Percentiles rank a stretch among this genome's conserved stretches.
These are phyloP conservation scores for Hanseniaspora hatyaiensis DNA, from an alignment of 805 yeast genomes.

Conservation along the genomic window DNA sequence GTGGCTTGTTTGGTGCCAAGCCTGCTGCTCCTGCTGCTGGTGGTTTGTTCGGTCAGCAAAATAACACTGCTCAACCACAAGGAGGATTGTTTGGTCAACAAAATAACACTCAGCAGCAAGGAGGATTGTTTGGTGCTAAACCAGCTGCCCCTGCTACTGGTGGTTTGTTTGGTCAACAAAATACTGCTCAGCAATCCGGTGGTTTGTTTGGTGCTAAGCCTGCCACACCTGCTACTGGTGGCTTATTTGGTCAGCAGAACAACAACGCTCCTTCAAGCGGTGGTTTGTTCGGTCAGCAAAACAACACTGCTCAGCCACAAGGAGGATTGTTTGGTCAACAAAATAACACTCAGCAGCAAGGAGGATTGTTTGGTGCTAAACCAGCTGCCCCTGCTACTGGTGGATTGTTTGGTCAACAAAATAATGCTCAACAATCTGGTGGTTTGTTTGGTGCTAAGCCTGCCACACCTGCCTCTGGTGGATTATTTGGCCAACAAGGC, in stretches of 20 bases:
- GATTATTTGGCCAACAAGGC: slow-evolving; percentile 21
- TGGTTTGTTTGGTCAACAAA: slow-evolving; percentile 36
- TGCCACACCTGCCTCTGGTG: slow-evolving; percentile 21
- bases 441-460: slow-evolving; percentile 35
- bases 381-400: slow-evolving; percentile 25
- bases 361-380: slow-evolving; percentile 26
- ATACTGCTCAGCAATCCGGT: slow-evolving; percentile 24
- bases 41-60: slow-evolving; percentile 24
- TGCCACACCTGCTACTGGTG: slow-evolving; percentile 17
- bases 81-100: slow-evolving; percentile 20
- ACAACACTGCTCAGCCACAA: slow-evolving; percentile 20
- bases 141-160: slow-evolving; percentile 19
- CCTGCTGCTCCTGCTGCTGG: slow-evolving; percentile 23
- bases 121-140: slow-evolving; percentile 32
- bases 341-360: too few relatives aligned
- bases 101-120: slow-evolving; percentile 21
- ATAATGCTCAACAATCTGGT: slow-evolving; percentile 19
- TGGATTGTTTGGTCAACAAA: slow-evolving; percentile 31
- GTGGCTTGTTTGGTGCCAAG: slow-evolving; percentile 25
- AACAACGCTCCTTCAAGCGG: slow-evolving; percentile 15
- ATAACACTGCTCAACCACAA: slow-evolving; percentile 18
- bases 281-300: slow-evolving; percentile 20
- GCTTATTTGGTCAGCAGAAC: slow-evolving; percentile 23
- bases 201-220: slow-evolving; percentile 36
- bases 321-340: slow-evolving; percentile 19